Conservation (phyloP, 805 yeast species). For the Candida peoriensis region DNA sequence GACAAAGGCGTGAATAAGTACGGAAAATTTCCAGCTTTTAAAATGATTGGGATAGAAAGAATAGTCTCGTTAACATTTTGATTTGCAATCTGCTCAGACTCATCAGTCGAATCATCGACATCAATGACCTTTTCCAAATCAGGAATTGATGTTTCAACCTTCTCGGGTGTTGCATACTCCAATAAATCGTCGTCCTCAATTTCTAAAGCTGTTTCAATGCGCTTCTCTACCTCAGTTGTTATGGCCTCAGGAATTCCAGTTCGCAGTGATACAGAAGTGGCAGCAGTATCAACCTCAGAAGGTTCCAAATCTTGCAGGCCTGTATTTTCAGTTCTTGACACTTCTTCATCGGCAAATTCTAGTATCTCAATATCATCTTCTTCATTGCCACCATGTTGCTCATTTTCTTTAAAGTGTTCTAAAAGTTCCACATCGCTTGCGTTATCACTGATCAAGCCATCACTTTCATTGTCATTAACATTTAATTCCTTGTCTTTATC, state of each 20-base stretch:
- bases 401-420: too few species aligned
- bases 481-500: too few species aligned
- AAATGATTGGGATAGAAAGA: constrained; percentile 17
- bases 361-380: constrained; percentile 9
- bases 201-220: constrained; percentile 9
- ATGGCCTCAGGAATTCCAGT: constrained; percentile 13
- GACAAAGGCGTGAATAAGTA: constrained; percentile 18
- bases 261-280: too few species aligned
- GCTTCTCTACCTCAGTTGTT: constrained; percentile 8
- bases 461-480: too few species aligned
- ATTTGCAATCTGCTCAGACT: not conserved
- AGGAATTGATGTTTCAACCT: too few species aligned
- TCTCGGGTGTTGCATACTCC: not conserved
- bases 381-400: too few species aligned
- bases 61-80: constrained; percentile 1
- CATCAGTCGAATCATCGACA: not conserved
- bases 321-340: too few species aligned
- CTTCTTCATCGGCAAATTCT: constrained; percentile 13
- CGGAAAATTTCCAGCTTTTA: constrained; percentile 16
- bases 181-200: constrained; percentile 2
- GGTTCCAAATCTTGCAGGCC: too few species aligned
- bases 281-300: too few species aligned
- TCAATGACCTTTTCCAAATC: too few species aligned
- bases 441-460: too few species aligned
- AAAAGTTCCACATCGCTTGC: too few species aligned